Base-by-base conservation (phyloP, 495 filamentous ascomycete species). In the Xylaria cubensis region DNA sequence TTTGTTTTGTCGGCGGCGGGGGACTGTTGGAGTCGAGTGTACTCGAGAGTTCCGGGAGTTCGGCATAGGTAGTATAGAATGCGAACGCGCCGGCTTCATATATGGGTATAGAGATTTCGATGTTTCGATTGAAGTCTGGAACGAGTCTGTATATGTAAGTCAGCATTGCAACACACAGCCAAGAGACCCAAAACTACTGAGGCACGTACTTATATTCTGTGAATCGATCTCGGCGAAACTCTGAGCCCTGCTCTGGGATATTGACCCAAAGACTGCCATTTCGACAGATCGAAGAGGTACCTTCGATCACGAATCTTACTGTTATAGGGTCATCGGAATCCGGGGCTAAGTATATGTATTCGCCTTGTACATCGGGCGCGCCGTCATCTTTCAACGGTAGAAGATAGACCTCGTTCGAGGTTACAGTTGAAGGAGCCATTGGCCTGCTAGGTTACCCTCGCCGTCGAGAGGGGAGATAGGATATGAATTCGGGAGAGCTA, bases 241-340 rank as follows among this genome's bases (percentile, higher is more conserved):
- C 82, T 69, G 88, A 84, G 58, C 91, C 94, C 73, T 88, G 86
- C 72, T 90, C 88, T 3, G 97, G 97, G 67, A 97, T 91, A 81
- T 99, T 98, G 69, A 96, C 92, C 95, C 96, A 98, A 65, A 99
- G 85, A 74, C 92, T 97, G 51, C 97, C 97, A 78, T 97, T 86
- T 63, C 94, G 88, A 82, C 94, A 97, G 84, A 98, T 97, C 50
- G 96, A 97, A 81, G 94, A 97, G 56, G 94, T 94, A 64, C 97
- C 97, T 81, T 98, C 94, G 76, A 99, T 97, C 53, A 93, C 89
- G 80, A 99, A 98, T 34, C 97, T 90, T 55, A 99, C 86, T 59
- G 88, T 86, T 76, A 98, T 92, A 21, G 92, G 87, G 15, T 89
- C 89, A 63, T 87, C 82, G 2, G 87, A 85, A 58, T 91, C 92